phyloP scores from a whole-genome alignment of 2,329 filamentous ascomycete genomes.

The Teratosphaeria gauchensis region DNA sequence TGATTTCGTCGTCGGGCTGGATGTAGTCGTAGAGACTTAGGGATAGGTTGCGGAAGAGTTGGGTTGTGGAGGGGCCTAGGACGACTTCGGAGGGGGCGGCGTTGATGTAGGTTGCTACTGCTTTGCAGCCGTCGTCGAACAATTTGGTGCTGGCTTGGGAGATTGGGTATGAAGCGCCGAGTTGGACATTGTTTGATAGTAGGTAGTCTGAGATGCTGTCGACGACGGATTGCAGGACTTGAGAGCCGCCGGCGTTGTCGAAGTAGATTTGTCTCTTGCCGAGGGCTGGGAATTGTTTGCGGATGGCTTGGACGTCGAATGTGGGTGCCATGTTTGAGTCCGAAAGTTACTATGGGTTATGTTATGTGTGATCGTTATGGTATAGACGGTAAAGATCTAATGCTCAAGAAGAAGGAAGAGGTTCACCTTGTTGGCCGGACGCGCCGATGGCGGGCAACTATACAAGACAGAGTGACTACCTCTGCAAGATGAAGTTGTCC shows the following conservation, averaged over 20 bases:
- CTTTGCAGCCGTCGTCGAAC: conserved; percentile 52
- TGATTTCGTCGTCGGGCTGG: conserved; percentile 45
- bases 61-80: conserved; percentile 64
- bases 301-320: conserved; percentile 48
- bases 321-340: conserved; percentile 1
- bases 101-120: conserved; percentile 63
- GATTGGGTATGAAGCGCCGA: conserved; percentile 59
- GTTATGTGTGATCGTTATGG: not conserved
- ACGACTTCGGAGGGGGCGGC: conserved; percentile 58
- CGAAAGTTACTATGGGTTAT: not conserved
- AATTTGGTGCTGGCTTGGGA: conserved; percentile 50
- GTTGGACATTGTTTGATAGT: conserved; percentile 60
- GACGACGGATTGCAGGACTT: conserved; percentile 57
- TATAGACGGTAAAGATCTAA: not conserved
- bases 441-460: not conserved
- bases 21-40: conserved; percentile 48
- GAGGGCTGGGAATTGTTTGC: conserved; percentile 59
- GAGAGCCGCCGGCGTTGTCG: conserved; percentile 67
- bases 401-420: not conserved
- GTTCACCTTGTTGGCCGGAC: not conserved
- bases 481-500: too few relatives aligned
- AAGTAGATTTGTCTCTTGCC: conserved; percentile 59
- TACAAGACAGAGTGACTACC: too few relatives aligned
- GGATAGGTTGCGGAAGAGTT: conserved; percentile 62
- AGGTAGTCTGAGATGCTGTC: conserved; percentile 58